Conservation (phyloP, 2,329 filamentous ascomycete genomes). For the Pyrenochaeta sp. region DNA sequence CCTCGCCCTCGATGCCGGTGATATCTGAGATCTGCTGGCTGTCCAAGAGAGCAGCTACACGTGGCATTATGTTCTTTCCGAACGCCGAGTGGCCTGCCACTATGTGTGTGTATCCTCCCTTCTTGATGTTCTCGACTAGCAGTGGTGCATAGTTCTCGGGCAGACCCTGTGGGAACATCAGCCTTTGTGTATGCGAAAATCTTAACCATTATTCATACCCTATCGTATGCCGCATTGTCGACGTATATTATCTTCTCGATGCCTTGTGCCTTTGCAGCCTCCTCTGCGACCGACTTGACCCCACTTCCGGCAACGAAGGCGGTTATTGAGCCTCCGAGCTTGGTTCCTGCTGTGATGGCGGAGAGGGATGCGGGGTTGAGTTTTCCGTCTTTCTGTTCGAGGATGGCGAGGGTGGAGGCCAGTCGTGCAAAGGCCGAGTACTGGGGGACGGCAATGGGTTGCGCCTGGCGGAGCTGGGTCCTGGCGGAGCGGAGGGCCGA, state of each 20-base stretch:
- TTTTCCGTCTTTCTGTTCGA: conserved; percentile 92
- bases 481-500: conserved; percentile 48
- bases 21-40: conserved; percentile 94
- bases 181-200: neutral
- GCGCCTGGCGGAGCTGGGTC: conserved; percentile 53
- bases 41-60: conserved; percentile 90
- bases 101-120: conserved; percentile 91
- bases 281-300: conserved; percentile 76
- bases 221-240: conserved; percentile 90
- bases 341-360: conserved; percentile 84
- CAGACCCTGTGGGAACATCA: conserved; percentile 65
- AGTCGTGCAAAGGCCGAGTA: conserved; percentile 70
- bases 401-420: conserved; percentile 85
- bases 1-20: conserved; percentile 83
- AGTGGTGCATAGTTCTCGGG: conserved; percentile 95
- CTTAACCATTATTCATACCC: conserved; percentile 64
- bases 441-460: conserved; percentile 47
- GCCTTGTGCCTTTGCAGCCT: conserved; percentile 88
- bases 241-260: conserved; percentile 91
- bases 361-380: conserved; percentile 83
- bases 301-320: conserved; percentile 85
- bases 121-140: conserved; percentile 95
- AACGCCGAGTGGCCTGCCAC: conserved; percentile 92
- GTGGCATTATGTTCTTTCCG: conserved; percentile 92
- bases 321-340: conserved; percentile 84